phyloP scores from a whole-genome alignment of 2,329 filamentous ascomycete species.

The Colletotrichum sp. region DNA sequence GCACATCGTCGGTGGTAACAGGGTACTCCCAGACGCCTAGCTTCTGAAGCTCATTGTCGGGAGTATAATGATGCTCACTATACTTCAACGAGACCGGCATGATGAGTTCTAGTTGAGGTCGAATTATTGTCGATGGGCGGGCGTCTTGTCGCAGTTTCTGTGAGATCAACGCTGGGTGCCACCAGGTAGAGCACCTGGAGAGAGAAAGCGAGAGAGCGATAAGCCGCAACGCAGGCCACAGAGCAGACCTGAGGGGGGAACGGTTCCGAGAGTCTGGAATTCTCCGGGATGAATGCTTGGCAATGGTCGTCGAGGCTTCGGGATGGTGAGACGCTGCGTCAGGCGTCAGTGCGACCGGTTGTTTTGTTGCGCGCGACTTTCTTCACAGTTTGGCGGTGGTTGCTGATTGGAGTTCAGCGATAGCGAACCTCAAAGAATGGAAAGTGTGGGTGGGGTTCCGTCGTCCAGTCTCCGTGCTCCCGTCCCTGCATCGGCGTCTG shows the following conservation, averaged over 20 bases:
- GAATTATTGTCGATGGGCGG: not conserved
- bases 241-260: not conserved
- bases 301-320: not conserved
- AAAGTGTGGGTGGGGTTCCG: not conserved
- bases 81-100: constrained; percentile 30
- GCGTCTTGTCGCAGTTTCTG: not conserved
- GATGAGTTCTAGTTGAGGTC: not conserved
- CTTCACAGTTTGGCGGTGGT: not conserved
- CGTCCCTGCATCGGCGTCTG: constrained; percentile 2
- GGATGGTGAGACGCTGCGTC: not conserved
- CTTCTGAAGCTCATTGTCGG: constrained; percentile 45
- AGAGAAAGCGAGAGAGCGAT: not conserved
- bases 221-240: not conserved
- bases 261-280: not conserved
- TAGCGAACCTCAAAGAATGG: not conserved
- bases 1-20: constrained; percentile 8
- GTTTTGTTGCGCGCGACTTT: not conserved
- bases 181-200: not conserved
- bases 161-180: not conserved
- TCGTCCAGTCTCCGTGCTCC: constrained; percentile 1
- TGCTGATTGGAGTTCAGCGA: not conserved
- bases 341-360: not conserved
- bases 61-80: constrained; percentile 40
- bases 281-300: not conserved
- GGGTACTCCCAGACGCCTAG: constrained; percentile 49